Base-by-base conservation (phyloP, 2,329 filamentous ascomycete genomes). In the Sclerotinia sclerotiorum region DNA sequence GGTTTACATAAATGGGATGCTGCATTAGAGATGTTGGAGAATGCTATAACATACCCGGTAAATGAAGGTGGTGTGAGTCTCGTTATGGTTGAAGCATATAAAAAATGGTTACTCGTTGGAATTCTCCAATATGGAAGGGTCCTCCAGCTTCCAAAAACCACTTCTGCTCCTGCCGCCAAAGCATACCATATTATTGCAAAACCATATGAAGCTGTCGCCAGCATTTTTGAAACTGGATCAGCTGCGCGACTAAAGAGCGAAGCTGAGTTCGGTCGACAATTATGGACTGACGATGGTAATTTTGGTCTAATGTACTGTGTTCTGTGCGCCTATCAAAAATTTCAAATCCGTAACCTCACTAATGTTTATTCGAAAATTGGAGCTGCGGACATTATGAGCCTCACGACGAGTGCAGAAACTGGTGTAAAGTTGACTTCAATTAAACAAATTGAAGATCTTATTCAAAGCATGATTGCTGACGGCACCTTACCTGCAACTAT, bases 71-170 rank as follows among this genome's bases (percentile, higher is more conserved):
- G 87, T 48, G 83, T 87, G 17, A 94, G 90, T 78, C 89, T 88
- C 77, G 84, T 96, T 63, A 95, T 95, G 90, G 83, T 91, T 5
- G 93, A 97, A 72, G 92, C 92, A 7, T 94, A 97, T 82, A 96
- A 94, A 80, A 96, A 94, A 79, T 97, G 93, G 91, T 77, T 96
- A 11, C 81, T 99, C 21, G 84, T 93, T 13, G 87, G 88, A 65
- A 83, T 97, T 67, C 81, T 99, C 24, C 83, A 86, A 8, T 81
- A 88, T 65, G 94, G 93, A 72, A 86, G 83, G 74, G 81, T 82
- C 5, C 80, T 81, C 2, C 73, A 79, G 0, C 76, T 87, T 13
- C 90, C 91, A 0, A 81, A 83, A 51, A 85, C 86, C 58, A 84
- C 86, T 10, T 83, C 84, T 62, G 69, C 78, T 2, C 78, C 80